Conservation (phyloP, 148 eudicot species). For the Chenopodium berlandieri region DNA sequence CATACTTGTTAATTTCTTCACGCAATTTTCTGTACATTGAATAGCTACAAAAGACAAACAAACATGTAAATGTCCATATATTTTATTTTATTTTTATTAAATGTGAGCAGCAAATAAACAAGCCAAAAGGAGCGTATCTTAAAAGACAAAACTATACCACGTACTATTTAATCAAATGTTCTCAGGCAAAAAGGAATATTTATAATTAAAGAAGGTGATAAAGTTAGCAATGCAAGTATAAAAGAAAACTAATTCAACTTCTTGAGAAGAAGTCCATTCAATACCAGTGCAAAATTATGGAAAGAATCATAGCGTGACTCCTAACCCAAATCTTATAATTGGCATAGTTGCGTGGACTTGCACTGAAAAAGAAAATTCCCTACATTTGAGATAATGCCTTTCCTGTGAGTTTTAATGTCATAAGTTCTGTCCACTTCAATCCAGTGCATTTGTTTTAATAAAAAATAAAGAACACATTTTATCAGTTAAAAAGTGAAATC, state of each 20-base stretch:
- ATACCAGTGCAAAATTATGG: not conserved
- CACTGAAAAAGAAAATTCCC: not conserved
- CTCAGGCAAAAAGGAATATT: not conserved
- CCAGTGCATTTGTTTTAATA: not conserved
- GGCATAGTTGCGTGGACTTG: not conserved
- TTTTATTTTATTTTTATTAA: not conserved
- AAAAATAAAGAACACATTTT: not conserved
- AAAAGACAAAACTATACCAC: not conserved
- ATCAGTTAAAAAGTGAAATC: too few relatives aligned
- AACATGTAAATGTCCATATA: not conserved
- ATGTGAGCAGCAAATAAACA: not conserved
- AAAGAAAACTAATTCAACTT: not conserved
- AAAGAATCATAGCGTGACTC: not conserved
- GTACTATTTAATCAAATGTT: not conserved
- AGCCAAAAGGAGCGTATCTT: not conserved
- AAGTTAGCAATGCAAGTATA: not conserved
- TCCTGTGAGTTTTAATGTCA: not conserved
- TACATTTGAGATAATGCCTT: not conserved
- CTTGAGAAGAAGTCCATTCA: not conserved
- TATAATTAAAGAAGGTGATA: not conserved
- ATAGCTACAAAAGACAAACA: constrained; percentile 40
- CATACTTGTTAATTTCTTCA: constrained; percentile 73
- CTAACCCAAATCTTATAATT: not conserved
- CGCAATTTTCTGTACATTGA: constrained; percentile 68
- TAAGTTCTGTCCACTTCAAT: not conserved